These are phyloP conservation scores for Periglandula ipomoeae DNA, from an alignment of 2,329 filamentous ascomycete species.

Conservation along the genomic window DNA sequence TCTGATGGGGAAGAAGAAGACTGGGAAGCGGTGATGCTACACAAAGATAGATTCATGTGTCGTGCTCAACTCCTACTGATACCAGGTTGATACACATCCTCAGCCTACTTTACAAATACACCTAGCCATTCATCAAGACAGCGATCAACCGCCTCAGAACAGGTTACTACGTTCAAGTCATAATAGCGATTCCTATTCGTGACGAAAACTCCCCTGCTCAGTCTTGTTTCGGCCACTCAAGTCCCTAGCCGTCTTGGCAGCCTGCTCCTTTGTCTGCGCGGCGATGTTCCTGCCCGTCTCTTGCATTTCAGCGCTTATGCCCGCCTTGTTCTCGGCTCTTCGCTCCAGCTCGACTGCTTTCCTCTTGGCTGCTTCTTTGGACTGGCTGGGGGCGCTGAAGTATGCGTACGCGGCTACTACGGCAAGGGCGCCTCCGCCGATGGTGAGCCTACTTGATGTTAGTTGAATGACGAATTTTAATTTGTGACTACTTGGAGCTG, in stretches of 20 bases:
- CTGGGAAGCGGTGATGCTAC: not conserved
- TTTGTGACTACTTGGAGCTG: too few species aligned
- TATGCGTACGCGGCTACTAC: conserved; percentile 19
- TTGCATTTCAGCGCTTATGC: too few species aligned
- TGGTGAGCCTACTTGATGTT: conserved; percentile 15
- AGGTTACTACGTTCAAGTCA: too few species aligned
- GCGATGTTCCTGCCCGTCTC: not conserved
- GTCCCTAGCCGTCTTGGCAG: conserved; percentile 17
- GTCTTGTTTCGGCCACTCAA: conserved; percentile 22
- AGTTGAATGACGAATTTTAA: not conserved
- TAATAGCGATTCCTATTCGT: conserved; percentile 12
- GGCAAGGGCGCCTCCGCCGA: conserved; percentile 19
- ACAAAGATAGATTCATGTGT: too few species aligned
- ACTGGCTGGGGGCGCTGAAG: conserved; percentile 12
- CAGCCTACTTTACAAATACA: not conserved
- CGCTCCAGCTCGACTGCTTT: conserved; percentile 7
- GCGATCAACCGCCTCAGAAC: too few species aligned
- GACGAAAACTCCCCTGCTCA: conserved; percentile 20
- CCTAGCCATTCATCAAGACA: not conserved
- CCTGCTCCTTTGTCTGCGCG: conserved; percentile 14
- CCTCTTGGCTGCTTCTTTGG: conserved; percentile 8
- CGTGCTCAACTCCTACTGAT: too few species aligned
- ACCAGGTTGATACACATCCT: too few species aligned
- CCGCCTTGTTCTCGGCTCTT: not conserved
- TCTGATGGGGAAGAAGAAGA: conserved; percentile 27